phyloP scores from a whole-genome alignment of 2,329 filamentous ascomycete species.

The Apiospora hydei region DNA sequence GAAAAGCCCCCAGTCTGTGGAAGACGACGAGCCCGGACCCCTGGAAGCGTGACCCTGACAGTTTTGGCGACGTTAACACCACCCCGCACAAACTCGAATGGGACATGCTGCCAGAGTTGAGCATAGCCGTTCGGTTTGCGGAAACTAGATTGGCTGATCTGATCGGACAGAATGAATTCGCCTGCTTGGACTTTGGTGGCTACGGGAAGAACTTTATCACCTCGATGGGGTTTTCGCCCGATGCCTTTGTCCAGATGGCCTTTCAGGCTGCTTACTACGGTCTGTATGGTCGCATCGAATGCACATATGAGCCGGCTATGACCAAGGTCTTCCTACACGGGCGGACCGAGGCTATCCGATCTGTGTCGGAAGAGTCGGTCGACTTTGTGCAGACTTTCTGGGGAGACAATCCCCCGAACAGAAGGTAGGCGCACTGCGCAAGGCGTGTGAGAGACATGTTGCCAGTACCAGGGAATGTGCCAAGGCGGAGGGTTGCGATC shows the following conservation, averaged over 20 bases:
- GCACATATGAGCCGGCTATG: slow-evolving; percentile 98
- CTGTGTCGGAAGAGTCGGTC: slow-evolving; percentile 83
- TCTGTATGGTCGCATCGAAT: slow-evolving; percentile 91
- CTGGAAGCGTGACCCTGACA: slow-evolving; percentile 86
- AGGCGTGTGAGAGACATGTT: slow-evolving; percentile 84
- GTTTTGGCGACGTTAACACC: slow-evolving; percentile 91
- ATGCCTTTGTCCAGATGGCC: slow-evolving; percentile 98
- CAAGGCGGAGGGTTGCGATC: slow-evolving; percentile 89
- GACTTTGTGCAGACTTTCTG: slow-evolving; percentile 94
- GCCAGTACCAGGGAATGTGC: slow-evolving; percentile 82
- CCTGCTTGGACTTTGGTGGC: slow-evolving; percentile 84
- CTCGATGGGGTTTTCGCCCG: slow-evolving; percentile 93
- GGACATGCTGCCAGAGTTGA: slow-evolving; percentile 94
- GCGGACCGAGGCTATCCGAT: slow-evolving; percentile 90
- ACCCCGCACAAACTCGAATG: slow-evolving; percentile 96
- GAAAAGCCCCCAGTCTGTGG: slow-evolving; percentile 90
- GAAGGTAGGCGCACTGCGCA: slow-evolving; percentile 86
- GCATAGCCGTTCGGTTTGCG: slow-evolving; percentile 90
- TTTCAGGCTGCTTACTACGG: slow-evolving; percentile 99
- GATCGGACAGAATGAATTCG: slow-evolving; percentile 95
- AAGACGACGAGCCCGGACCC: slow-evolving; percentile 90
- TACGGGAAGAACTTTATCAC: slow-evolving; percentile 99
- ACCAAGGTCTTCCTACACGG: slow-evolving; percentile 94
- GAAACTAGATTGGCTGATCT: slow-evolving; percentile 93
- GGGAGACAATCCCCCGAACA: slow-evolving; percentile 84